These are phyloP conservation scores for Wolfiporia cocos DNA, from an alignment of 1,284 basidiomycete genomes.

Conservation along the genomic window DNA sequence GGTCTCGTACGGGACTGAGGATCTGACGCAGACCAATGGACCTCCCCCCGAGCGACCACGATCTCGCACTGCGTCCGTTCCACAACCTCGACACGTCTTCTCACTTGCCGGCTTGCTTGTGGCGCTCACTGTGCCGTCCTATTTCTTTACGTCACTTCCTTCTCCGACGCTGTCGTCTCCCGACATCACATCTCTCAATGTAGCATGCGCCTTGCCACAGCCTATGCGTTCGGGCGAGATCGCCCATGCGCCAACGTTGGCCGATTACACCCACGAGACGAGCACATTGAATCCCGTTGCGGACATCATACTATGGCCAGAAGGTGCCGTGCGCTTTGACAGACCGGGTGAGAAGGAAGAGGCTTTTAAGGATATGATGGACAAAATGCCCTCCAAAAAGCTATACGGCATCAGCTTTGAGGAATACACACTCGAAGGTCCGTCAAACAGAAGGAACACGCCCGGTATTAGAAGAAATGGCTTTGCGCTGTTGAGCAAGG, in stretches of 20 bases:
- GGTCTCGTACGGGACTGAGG: conserved; percentile 10
- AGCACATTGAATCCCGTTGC: conserved; percentile 35
- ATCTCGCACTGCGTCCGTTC: not conserved
- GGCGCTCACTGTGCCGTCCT: conserved; percentile 51
- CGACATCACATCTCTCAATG: conserved; percentile 45
- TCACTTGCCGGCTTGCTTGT: conserved; percentile 37
- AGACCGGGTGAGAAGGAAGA: conserved; percentile 40
- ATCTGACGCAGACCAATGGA: not conserved
- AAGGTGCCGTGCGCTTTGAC: conserved; percentile 63
- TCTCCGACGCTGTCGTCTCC: conserved; percentile 35
- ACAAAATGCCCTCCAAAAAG: conserved; percentile 26
- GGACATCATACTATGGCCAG: conserved; percentile 72
- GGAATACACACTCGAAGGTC: conserved; percentile 36
- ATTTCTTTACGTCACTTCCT: conserved; percentile 36
- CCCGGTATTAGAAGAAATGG: conserved; percentile 50
- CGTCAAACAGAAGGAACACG: conserved; percentile 24
- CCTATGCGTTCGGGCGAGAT: conserved; percentile 38
- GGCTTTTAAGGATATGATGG: conserved; percentile 40
- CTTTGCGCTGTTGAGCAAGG: conserved; percentile 44
- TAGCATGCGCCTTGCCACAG: conserved; percentile 53
- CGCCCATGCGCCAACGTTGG: conserved; percentile 34
- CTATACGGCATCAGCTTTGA: conserved; percentile 66
- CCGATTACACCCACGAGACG: conserved; percentile 57
- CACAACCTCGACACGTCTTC: conserved; percentile 12
- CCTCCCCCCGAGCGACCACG: not conserved